These are phyloP conservation scores for Auricularia sp. DNA, from an alignment of 768 basidiomycete species.

Conservation along the genomic window DNA sequence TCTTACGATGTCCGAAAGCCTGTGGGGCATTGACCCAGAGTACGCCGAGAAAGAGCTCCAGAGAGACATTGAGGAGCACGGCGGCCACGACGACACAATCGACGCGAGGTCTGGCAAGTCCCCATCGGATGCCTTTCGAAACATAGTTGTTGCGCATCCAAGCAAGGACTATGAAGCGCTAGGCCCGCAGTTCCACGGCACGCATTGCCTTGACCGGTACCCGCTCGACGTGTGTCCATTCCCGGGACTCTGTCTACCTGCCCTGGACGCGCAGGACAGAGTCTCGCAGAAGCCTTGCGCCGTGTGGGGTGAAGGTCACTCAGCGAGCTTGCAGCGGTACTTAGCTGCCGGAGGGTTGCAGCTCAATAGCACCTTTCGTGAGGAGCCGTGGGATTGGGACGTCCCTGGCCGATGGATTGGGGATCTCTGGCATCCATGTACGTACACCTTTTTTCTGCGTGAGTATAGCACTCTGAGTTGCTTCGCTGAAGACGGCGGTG, in stretches of 20 bases:
- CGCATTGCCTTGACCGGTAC: neutral
- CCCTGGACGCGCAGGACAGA: neutral
- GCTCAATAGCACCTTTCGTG: neutral
- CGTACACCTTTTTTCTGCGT: neutral
- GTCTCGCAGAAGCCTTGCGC: neutral
- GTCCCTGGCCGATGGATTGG: neutral
- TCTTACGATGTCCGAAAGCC: neutral
- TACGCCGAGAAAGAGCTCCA: neutral
- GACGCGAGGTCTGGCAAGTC: neutral
- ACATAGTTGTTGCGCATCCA: neutral
- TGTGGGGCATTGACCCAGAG: neutral
- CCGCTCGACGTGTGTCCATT: neutral
- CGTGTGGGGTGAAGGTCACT: neutral
- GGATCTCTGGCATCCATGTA: neutral
- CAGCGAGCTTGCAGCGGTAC: neutral
- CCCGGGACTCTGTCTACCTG: neutral
- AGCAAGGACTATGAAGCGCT: neutral
- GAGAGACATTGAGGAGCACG: neutral
- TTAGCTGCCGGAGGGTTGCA: neutral
- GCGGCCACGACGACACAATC: neutral
- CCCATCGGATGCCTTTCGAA: neutral
- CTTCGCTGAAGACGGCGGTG: neutral
- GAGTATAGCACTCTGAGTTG: neutral
- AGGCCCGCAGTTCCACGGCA: neutral
- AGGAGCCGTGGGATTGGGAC: neutral